A percentile compares a stretch with the other conserved stretches of the same genome.
Conservation (phyloP, 257 asterid genomes). For the Eustoma russellianum region DNA sequence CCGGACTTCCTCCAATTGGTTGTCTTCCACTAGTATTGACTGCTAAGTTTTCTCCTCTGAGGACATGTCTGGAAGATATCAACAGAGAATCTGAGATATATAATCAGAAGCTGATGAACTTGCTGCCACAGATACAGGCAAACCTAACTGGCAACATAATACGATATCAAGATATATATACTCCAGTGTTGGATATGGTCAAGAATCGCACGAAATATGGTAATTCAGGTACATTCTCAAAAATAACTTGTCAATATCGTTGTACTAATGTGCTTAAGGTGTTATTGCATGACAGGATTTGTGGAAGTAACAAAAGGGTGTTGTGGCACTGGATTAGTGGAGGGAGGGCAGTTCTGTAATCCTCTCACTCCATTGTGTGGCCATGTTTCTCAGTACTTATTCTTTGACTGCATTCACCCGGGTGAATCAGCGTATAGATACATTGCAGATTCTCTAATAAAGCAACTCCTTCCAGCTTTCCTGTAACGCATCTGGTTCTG, state of each 20-base stretch:
- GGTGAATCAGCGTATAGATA: slow-evolving; percentile 9
- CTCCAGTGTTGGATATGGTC: slow-evolving; percentile 42
- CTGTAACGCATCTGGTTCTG: no score
- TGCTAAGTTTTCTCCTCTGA: slow-evolving; percentile 28
- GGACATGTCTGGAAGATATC: slow-evolving; percentile 35
- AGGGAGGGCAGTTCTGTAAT: slow-evolving; percentile 13
- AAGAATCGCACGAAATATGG: slow-evolving; percentile 28
- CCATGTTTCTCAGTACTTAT: slow-evolving; percentile 13
- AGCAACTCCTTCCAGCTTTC: background rate
- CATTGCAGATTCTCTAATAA: background rate
- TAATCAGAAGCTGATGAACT: slow-evolving; percentile 37
- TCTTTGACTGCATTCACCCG: slow-evolving; percentile 18
- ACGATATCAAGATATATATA: slow-evolving; percentile 42
- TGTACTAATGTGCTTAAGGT: background rate
- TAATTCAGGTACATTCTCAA: background rate
- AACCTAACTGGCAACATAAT: slow-evolving; percentile 40
- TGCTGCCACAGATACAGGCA: slow-evolving; percentile 31
- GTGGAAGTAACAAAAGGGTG: slow-evolving; percentile 18
- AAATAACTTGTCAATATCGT: background rate
- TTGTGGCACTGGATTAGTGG: slow-evolving; percentile 20
- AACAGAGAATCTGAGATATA: slow-evolving; percentile 39
- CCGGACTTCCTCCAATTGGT: slow-evolving; percentile 73
- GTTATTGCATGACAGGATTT: slow-evolving; percentile 9
- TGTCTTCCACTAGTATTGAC: slow-evolving; percentile 58
- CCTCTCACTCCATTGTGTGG: slow-evolving; percentile 8